Conservation (phyloP, 306 rosid species). For the Datisca glomerata region DNA sequence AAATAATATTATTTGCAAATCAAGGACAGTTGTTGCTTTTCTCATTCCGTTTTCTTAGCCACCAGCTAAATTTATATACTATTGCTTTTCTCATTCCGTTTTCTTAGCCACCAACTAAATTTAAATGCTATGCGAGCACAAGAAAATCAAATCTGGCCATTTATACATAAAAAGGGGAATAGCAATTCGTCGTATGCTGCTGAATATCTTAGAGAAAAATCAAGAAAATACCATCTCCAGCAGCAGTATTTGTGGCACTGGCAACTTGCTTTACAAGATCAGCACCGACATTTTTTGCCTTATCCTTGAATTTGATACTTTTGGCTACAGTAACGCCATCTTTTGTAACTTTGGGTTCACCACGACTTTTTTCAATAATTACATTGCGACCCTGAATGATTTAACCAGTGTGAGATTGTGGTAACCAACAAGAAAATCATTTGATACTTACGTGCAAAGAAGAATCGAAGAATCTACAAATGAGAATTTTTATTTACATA, state of each 20-base stretch:
- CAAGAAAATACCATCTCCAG: slow-evolving; percentile 71
- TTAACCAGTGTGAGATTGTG: too few relatives aligned
- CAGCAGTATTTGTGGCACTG: slow-evolving; percentile 71
- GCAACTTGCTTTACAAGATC: slow-evolving; percentile 89
- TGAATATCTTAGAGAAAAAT: background rate
- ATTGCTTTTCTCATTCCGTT: too few relatives aligned
- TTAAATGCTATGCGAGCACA: too few relatives aligned
- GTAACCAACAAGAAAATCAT: too few relatives aligned
- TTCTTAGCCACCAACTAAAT: too few relatives aligned
- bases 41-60: too few relatives aligned
- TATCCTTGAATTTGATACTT: slow-evolving; percentile 66
- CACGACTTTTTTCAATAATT: slow-evolving; percentile 50
- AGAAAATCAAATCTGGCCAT: too few relatives aligned
- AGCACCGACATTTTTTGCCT: slow-evolving; percentile 72
- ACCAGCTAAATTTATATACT: too few relatives aligned
- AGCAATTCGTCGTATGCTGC: too few relatives aligned
- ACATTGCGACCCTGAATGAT: slow-evolving; percentile 87
- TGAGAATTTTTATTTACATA: too few relatives aligned
- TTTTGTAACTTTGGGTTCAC: slow-evolving; percentile 65
- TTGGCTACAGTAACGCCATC: slow-evolving; percentile 94
- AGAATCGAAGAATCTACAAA: background rate
- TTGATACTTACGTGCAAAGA: background rate
- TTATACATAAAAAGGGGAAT: too few relatives aligned
- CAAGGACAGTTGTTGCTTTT: too few relatives aligned
- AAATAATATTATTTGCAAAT: slow-evolving; percentile 14